Percentiles rank a stretch among this genome's conserved stretches.
Evolutionary conservation across 169 alveolate genomes (phyloP).

Genomic region (Cystoisospora suis): DNA sequence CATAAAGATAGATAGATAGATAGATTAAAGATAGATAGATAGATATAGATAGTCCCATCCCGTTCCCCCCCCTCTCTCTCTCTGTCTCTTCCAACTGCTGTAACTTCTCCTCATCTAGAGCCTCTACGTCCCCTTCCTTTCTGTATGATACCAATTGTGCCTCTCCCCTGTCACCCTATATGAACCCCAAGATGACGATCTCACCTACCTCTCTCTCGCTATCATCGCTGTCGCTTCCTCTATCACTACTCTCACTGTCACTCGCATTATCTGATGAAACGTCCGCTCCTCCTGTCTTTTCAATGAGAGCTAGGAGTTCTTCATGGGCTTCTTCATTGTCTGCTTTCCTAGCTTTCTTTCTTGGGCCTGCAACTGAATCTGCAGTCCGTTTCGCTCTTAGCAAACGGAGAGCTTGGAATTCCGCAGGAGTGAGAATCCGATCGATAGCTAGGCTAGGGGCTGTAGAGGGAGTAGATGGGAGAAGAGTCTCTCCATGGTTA

Average conservation of each 20-base stretch:
- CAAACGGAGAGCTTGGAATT: constrained; percentile 18
- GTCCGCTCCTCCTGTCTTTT: neutral
- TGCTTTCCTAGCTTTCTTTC: neutral
- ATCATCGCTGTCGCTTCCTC: neutral
- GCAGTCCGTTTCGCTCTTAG: neutral
- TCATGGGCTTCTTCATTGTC: neutral
- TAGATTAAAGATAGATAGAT: no score
- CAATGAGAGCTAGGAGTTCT: neutral
- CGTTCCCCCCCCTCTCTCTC: neutral
- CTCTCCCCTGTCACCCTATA: no score
- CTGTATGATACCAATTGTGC: neutral
- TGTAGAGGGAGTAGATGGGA: no score
- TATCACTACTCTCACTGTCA: neutral
- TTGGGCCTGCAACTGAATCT: neutral
- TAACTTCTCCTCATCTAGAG: neutral
- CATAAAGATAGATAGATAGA: no score
- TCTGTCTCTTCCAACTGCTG: neutral
- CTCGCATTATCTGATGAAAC: neutral
- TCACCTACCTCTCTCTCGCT: neutral
- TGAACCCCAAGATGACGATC: no score
- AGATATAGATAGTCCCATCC: neutral
- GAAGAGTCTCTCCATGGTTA: neutral
- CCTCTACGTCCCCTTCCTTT: neutral
- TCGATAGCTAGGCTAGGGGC: neutral
- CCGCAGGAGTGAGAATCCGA: neutral